These are phyloP conservation scores for Amesomyces nigricolor DNA, from an alignment of 2,329 filamentous ascomycete species.

Conservation along the genomic window DNA sequence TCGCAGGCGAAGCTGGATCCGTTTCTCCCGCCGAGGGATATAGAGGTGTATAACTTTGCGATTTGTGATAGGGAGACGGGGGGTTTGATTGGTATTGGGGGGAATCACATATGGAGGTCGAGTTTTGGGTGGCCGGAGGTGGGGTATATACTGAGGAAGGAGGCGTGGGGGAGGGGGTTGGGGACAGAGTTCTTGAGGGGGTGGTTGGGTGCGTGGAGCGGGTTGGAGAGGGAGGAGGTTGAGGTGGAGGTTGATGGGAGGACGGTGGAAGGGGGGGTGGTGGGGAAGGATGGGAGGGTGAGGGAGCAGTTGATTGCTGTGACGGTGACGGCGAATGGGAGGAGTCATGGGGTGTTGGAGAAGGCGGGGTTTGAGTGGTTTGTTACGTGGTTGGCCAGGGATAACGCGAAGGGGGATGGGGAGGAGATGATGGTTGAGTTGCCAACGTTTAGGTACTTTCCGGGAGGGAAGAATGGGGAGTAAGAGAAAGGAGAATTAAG, in stretches of 20 bases:
- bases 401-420: slow-evolving; percentile 16
- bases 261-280: slow-evolving; percentile 29
- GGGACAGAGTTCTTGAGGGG: slow-evolving; percentile 51
- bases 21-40: slow-evolving; percentile 46
- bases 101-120: slow-evolving; percentile 35
- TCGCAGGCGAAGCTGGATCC: slow-evolving; percentile 37
- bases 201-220: slow-evolving; percentile 43
- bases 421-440: slow-evolving; percentile 15
- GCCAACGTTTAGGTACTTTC: slow-evolving; percentile 25
- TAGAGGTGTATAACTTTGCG: slow-evolving; percentile 50
- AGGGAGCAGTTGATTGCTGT: slow-evolving; percentile 42
- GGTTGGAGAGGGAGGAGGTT: slow-evolving; percentile 41
- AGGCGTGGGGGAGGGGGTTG: slow-evolving; percentile 51
- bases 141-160: slow-evolving; percentile 51
- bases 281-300: slow-evolving; percentile 26
- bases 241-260: slow-evolving; percentile 39
- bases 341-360: slow-evolving; percentile 50
- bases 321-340: slow-evolving; percentile 44
- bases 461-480: slow-evolving; percentile 3
- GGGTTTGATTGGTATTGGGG: slow-evolving; percentile 48
- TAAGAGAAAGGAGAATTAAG: not conserved
- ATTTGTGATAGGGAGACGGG: slow-evolving; percentile 43
- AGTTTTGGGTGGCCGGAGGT: slow-evolving; percentile 50
- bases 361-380: slow-evolving; percentile 51
- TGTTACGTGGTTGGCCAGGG: slow-evolving; percentile 35